Base-by-base conservation (phyloP, 257 asterid species). In the Solanum appendiculatum region DNA sequence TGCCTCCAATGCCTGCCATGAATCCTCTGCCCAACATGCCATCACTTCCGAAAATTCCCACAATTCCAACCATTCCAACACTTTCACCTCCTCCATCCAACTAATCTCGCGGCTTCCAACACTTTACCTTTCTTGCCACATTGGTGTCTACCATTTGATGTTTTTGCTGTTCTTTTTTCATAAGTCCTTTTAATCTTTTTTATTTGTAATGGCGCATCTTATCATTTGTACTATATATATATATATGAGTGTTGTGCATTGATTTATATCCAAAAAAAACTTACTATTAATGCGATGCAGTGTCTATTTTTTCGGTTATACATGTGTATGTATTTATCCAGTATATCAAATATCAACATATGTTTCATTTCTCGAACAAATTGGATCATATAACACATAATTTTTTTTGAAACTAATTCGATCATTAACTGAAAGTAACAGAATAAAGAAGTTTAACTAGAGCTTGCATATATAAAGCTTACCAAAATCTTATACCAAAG, bases 81-180 rank as follows among this genome's bases (percentile, higher is more conserved):
- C 40, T 84, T 37, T 84, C 86, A 7, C 60, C 78, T 1, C 86
- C 86, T 63, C 86, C 86, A 84, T 84, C 86, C 48, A 84, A 63
- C 54, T 58, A 40, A 77, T 77, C 63, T 1, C 18, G 36, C 16
- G 1, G 9, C 13, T 75, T 42, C 39, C 34, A 13, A n/a, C 54
- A 3, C 36, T 36, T 73, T 73, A 21, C 6, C 81, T 74, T 0
- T 73, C 51, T 37, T 36, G 11, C 46, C 20, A 3, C 56, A 18
- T 20, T 16, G 27, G 12, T 31, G 6, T 69, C 27, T 34, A 36
- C 27, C 1, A 9, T 18, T 21, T 72, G 78, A 3, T 18, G 0
- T 4, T 18, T 8, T 18, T 0, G 0, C 2, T 33, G 5, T 33
- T 34, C 3, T 0, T 70, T 70, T 70, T 33, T 33, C 46, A 9